Conservation (phyloP, 1,284 basidiomycete genomes). For the Trichosporon sp. region DNA sequence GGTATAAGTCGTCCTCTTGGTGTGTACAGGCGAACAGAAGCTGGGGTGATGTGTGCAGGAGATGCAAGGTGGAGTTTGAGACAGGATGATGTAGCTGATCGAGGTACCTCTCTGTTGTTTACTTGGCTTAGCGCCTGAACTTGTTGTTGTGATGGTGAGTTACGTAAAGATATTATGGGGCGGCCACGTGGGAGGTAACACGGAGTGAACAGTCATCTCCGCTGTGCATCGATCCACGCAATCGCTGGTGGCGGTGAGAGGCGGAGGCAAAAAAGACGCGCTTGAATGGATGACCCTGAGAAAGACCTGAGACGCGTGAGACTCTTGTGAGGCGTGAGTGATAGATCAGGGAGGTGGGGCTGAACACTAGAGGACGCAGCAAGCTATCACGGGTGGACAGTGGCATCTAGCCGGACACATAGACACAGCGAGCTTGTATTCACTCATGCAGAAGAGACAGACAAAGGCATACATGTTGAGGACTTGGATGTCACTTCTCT, state of each 20-base stretch:
- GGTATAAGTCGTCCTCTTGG: background rate
- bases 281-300: background rate
- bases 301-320: conserved; percentile 11
- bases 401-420: background rate
- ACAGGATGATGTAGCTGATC: background rate
- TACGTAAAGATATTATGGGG: background rate
- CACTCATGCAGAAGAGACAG: too few relatives aligned
- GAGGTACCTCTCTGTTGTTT: background rate
- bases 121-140: conserved; percentile 2
- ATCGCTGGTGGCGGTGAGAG: background rate
- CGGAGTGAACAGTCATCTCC: too few relatives aligned
- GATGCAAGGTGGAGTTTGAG: background rate
- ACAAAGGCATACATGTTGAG: too few relatives aligned
- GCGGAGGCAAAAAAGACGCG: conserved; percentile 13
- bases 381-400: too few relatives aligned
- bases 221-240: background rate
- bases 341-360: background rate
- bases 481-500: too few relatives aligned
- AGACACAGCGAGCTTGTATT: too few relatives aligned
- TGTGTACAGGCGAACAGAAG: background rate
- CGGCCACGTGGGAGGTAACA: background rate
- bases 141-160: conserved; percentile 4
- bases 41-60: background rate
- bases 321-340: background rate
- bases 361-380: background rate